These are phyloP conservation scores for Choricystis sp. DNA, from an alignment of 139 green algal genomes.

Conservation along the genomic window DNA sequence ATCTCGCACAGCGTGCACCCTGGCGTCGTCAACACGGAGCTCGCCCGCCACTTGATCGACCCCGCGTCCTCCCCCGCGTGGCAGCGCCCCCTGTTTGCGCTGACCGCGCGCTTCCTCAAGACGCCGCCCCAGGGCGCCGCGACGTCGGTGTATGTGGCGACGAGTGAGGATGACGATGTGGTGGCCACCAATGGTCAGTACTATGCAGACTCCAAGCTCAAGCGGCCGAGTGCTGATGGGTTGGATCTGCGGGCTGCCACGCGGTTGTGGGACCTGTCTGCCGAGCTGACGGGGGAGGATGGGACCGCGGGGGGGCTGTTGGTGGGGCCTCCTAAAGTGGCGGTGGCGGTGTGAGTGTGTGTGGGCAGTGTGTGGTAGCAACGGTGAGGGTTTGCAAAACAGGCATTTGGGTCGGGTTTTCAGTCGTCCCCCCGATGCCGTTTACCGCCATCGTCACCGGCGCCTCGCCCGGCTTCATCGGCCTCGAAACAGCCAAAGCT, in stretches of 20 bases:
- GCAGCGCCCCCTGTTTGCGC: constrained; percentile 10
- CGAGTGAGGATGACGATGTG: constrained; percentile 33
- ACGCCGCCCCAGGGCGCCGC: constrained; percentile 38
- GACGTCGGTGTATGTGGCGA: constrained; percentile 62
- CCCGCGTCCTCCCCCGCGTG: background rate
- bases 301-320: no score
- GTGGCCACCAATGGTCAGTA: constrained; percentile 65
- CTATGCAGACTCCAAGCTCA: constrained; percentile 33
- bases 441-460: constrained; percentile 16
- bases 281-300: constrained; percentile 26
- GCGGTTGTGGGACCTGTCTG: constrained; percentile 37
- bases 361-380: background rate
- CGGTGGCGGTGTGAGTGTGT: background rate
- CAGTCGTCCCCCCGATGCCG: no score
- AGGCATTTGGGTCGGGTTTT: no score
- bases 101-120: constrained; percentile 15
- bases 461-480: constrained; percentile 47
- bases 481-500: constrained; percentile 47
- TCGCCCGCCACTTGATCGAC: constrained; percentile 26
- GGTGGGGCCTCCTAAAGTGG: no score
- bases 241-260: constrained; percentile 18
- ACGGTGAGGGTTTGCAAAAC: background rate
- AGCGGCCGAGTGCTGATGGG: constrained; percentile 6
- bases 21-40: constrained; percentile 67
- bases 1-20: constrained; percentile 64